Evolutionary conservation across 139 green algal genomes (phyloP), one percentile per base, ranked within the genome.

Genomic region (Tetradesmus lagerheimii): DNA sequence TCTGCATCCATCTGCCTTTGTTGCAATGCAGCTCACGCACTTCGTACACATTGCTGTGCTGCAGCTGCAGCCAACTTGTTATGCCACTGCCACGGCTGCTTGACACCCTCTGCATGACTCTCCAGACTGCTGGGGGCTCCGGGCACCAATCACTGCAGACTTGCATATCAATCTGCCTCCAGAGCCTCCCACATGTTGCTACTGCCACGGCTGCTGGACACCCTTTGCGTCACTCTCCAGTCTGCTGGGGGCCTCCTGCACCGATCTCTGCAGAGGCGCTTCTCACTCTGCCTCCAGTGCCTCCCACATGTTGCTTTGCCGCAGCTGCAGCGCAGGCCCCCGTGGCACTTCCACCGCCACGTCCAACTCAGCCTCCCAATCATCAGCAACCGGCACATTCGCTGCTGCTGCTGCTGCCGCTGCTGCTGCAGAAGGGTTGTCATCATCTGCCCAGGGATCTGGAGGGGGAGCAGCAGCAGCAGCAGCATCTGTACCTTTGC

Each of bases 361-460:
- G 9, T 41, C 74, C 41, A 80, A 29, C 15, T 23, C 86, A 27
- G 34, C 29, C 74, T 90, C 86, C 86, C 86, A 90, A 34, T 90
- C 86, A 45, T 90, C 86, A 31, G 47, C 86, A 78, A 90, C 86
- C 18, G 50, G 74, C 57, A 12, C 35, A 35, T 38, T 20, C 34
- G 77, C 77, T 64, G 87, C 87, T 53, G 77, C 57, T 66, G 77
- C 87, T 64, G 77, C 77, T 29, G 53, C 77, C 6, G 66, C 64
- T 41, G 66, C 76, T 47, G 76, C 74, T 39, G 85, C 20, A 62
- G 50, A 29, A 23, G 39, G 66, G 62, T 31, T 20, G 27, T 89
- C 88, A 74, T 62, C 57, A 67, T 89, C 47, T 50, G 78, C 87
- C 79, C 78, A 91, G n/a, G 87, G 87, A 64, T 91, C 87, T 5